phyloP scores from a whole-genome alignment of 2,329 filamentous ascomycete species.

The Penicillium sp. region DNA sequence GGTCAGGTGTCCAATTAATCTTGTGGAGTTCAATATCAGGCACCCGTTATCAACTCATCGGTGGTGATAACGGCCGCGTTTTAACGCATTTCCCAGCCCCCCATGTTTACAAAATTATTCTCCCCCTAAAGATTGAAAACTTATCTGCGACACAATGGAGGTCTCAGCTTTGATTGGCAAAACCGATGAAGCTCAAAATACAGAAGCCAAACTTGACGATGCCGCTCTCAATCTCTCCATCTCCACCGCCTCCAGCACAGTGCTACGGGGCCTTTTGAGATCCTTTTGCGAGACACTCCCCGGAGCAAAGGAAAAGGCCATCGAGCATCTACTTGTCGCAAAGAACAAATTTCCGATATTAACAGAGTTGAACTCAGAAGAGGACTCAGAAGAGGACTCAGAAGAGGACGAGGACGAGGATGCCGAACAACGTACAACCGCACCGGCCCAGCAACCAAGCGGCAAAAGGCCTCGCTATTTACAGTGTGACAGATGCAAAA shows the following conservation, averaged over 20 bases:
- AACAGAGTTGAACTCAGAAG: not conserved
- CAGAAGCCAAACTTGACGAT: not conserved
- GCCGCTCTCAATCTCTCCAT: not conserved
- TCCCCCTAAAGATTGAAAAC: too few relatives aligned
- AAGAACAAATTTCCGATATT: not conserved
- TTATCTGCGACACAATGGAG: too few relatives aligned
- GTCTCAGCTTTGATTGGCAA: too few relatives aligned
- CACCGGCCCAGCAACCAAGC: not conserved
- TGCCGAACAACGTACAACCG: not conserved
- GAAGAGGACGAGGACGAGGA: too few relatives aligned
- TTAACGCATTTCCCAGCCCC: too few relatives aligned
- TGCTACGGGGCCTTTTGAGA: not conserved
- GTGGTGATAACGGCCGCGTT: too few relatives aligned
- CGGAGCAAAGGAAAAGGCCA: not conserved
- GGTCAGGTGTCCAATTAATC: too few relatives aligned
- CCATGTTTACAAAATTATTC: too few relatives aligned
- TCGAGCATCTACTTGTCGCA: not conserved
- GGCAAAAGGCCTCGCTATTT: not conserved
- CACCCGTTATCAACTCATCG: too few relatives aligned
- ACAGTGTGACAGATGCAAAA: not conserved
- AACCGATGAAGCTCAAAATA: conserved; percentile 21
- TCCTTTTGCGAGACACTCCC: not conserved
- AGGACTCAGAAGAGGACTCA: too few relatives aligned
- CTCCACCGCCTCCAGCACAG: not conserved
- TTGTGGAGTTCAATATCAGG: too few relatives aligned